phyloP scores from a whole-genome alignment of 2,329 filamentous ascomycete species.

The Ceratocystis cubensis region DNA sequence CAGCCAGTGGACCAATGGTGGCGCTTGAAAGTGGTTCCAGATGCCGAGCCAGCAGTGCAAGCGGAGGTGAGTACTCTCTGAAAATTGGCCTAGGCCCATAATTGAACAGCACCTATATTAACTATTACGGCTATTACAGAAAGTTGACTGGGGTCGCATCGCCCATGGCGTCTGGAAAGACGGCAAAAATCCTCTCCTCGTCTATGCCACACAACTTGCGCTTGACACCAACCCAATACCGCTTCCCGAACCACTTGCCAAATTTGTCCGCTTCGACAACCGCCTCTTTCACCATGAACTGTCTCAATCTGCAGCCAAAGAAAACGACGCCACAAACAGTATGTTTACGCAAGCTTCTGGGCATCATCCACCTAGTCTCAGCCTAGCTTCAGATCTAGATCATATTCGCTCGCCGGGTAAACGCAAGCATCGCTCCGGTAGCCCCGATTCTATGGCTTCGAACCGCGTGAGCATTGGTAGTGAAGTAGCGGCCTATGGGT shows the following conservation, averaged over 20 bases:
- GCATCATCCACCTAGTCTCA: not conserved
- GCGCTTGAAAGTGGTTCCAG: slow-evolving; percentile 36
- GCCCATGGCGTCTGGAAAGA: slow-evolving; percentile 37
- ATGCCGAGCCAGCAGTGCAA: slow-evolving; percentile 33
- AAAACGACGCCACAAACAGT: not conserved
- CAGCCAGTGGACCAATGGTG: slow-evolving; percentile 41
- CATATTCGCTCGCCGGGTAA: slow-evolving; percentile 32
- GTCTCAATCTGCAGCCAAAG: slow-evolving; percentile 22
- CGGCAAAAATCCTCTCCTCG: slow-evolving; percentile 34
- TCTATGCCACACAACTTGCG: slow-evolving; percentile 43
- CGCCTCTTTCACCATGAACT: slow-evolving; percentile 40
- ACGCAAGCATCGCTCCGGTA: slow-evolving; percentile 36
- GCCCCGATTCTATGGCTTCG: slow-evolving; percentile 34
- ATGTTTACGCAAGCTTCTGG: not conserved
- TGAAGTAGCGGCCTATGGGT: slow-evolving; percentile 15
- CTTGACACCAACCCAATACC: slow-evolving; percentile 28
- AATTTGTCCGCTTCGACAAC: slow-evolving; percentile 41
- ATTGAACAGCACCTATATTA: too few relatives aligned
- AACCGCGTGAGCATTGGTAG: slow-evolving; percentile 26
- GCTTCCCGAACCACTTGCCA: slow-evolving; percentile 32
- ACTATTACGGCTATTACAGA: slow-evolving; percentile 28
- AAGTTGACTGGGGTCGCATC: slow-evolving; percentile 35
- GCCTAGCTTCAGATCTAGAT: not conserved
- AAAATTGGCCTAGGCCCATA: not conserved
- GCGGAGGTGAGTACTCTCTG: slow-evolving; percentile 34